Evolutionary conservation across 2,329 filamentous ascomycete genomes (phyloP).

Genomic region (Aspergillus texensis): DNA sequence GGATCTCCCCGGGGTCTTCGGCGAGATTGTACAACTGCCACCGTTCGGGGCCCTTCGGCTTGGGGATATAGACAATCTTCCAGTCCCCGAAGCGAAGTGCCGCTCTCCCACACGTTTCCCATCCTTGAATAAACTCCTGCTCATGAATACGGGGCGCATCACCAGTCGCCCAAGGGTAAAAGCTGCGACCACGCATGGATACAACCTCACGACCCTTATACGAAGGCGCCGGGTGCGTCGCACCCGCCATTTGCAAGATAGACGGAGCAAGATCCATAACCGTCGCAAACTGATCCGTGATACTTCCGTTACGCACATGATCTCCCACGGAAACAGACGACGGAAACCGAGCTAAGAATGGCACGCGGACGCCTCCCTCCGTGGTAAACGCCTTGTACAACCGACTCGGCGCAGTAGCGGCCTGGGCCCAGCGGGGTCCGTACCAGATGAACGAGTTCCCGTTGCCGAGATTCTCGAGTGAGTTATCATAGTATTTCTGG

Average conservation of each 20-base stretch:
- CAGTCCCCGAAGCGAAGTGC: constrained; percentile 60
- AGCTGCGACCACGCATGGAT: constrained; percentile 53
- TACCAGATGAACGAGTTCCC: constrained; percentile 64
- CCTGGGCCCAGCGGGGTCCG: constrained; percentile 59
- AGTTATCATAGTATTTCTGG: constrained; percentile 61
- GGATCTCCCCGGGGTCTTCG: constrained; percentile 55
- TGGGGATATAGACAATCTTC: constrained; percentile 62
- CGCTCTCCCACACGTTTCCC: constrained; percentile 58
- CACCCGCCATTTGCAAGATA: constrained; percentile 44
- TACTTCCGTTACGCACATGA: constrained; percentile 34
- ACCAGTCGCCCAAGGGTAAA: constrained; percentile 46
- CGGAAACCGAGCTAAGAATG: constrained; percentile 53
- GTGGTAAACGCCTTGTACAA: constrained; percentile 55
- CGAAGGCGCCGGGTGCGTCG: constrained; percentile 55
- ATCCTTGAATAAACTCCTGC: constrained; percentile 57
- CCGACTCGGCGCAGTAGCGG: constrained; percentile 54
- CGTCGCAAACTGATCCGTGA: constrained; percentile 56
- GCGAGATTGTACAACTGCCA: constrained; percentile 62
- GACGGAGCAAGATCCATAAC: constrained; percentile 57
- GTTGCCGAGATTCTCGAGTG: constrained; percentile 60
- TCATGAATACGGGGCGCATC: constrained; percentile 48
- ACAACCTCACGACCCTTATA: constrained; percentile 57
- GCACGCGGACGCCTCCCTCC: constrained; percentile 56
- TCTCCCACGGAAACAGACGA: constrained; percentile 23
- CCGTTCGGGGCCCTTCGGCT: constrained; percentile 56